Conservation (phyloP, 805 yeast species). For the Kluyveromyces wickerhamii region DNA sequence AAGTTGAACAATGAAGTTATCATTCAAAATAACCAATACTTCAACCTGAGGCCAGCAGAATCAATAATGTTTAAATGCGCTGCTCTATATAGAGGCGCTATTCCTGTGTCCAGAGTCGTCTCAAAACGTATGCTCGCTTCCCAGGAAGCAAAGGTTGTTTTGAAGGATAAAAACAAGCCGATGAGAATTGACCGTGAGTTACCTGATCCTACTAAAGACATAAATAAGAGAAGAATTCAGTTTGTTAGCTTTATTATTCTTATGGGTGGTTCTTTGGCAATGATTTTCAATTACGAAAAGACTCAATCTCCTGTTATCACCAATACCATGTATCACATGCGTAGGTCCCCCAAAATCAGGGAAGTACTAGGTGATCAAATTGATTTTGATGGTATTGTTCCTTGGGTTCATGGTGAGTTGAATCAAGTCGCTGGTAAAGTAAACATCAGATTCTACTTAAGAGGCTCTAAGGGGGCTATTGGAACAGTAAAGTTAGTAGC, state of each 20-base stretch:
- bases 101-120: neutral
- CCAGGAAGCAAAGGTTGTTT: constrained; percentile 10
- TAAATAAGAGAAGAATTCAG: constrained; percentile 42
- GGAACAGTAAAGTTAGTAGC: constrained; percentile 60
- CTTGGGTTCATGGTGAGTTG: constrained; percentile 84
- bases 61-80: constrained; percentile 1
- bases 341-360: constrained; percentile 63
- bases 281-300: constrained; percentile 89
- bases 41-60: too few species aligned
- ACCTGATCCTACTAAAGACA: constrained; percentile 67
- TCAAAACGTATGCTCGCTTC: neutral
- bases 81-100: neutral
- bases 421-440: constrained; percentile 79
- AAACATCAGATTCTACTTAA: constrained; percentile 61
- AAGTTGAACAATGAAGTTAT: too few species aligned
- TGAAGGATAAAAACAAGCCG: constrained; percentile 29
- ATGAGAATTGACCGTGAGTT: constrained; percentile 69
- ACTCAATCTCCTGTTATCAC: constrained; percentile 81
- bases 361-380: constrained; percentile 67
- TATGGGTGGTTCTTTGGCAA: constrained; percentile 47
- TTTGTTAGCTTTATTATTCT: constrained; percentile 47
- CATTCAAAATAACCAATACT: too few species aligned
- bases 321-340: constrained; percentile 75
- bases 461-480: constrained; percentile 52
- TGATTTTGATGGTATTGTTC: constrained; percentile 56